These are phyloP conservation scores for Fusarium nygamai DNA, from an alignment of 2,329 filamentous ascomycete genomes.

Conservation along the genomic window DNA sequence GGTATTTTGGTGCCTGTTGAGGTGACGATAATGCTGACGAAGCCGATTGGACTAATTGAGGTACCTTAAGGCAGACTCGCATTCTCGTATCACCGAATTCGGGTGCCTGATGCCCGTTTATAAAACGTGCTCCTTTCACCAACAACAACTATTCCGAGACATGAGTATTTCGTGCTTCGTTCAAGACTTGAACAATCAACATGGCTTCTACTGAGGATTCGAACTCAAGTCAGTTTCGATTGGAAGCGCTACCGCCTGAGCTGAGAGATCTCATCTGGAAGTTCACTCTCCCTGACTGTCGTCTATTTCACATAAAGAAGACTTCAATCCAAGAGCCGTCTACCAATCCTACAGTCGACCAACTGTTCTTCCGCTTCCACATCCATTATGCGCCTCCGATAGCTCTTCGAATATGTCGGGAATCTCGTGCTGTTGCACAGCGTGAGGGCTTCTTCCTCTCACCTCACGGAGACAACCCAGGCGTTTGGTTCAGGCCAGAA, in stretches of 20 bases:
- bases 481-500: constrained; percentile 42
- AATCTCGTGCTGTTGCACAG: constrained; percentile 42
- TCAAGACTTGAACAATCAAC: not conserved
- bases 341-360: not conserved
- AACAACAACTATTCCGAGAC: not conserved
- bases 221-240: not conserved
- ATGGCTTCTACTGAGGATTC: constrained; percentile 1
- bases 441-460: constrained; percentile 43
- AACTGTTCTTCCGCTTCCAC: constrained; percentile 37
- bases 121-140: not conserved
- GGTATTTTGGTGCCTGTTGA: constrained; percentile 23
- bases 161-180: not conserved
- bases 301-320: constrained; percentile 45
- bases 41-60: not conserved
- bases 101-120: constrained; percentile 21
- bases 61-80: constrained; percentile 23
- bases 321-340: not conserved
- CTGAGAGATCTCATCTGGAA: constrained; percentile 46
- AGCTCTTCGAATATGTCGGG: constrained; percentile 37
- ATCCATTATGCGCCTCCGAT: constrained; percentile 33
- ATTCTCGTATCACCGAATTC: constrained; percentile 5
- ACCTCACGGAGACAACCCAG: constrained; percentile 4
- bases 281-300: constrained; percentile 39
- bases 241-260: constrained; percentile 40
- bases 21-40: constrained; percentile 16